Conservation (phyloP, 2,329 filamentous ascomycete species). For the Lecanicillium sp. region DNA sequence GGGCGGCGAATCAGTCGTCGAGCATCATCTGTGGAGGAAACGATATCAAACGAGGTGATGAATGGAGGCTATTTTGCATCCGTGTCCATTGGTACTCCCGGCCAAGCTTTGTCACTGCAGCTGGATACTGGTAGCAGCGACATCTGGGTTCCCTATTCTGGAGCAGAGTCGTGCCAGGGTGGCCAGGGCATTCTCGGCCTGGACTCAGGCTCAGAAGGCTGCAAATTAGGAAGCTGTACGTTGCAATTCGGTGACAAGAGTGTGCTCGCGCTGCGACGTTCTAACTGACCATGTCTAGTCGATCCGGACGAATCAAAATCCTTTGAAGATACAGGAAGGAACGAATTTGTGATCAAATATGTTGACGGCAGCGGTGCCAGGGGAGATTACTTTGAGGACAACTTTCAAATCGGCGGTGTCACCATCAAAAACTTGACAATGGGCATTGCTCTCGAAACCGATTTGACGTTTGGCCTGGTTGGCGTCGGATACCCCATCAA, state of each 20-base stretch:
- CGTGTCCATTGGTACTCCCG: constrained; percentile 49
- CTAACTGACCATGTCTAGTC: constrained; percentile 31
- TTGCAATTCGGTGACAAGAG: constrained; percentile 1
- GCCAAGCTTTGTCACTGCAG: constrained; percentile 48
- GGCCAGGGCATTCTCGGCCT: constrained; percentile 6
- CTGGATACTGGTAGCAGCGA: constrained; percentile 61
- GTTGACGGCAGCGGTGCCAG: constrained; percentile 50
- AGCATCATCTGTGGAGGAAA: constrained; percentile 30
- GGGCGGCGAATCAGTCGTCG: constrained; percentile 26
- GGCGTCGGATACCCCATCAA: constrained; percentile 53
- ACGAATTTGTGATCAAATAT: constrained; percentile 51
- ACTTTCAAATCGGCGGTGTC: constrained; percentile 45
- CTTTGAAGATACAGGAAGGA: constrained; percentile 32
- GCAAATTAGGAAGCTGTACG: constrained; percentile 40
- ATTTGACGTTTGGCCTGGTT: constrained; percentile 49
- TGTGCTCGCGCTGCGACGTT: not conserved
- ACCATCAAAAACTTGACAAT: constrained; percentile 48
- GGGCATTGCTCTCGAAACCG: constrained; percentile 47
- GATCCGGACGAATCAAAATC: constrained; percentile 36
- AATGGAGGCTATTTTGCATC: constrained; percentile 48
- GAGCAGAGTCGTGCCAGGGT: constrained; percentile 30
- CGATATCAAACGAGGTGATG: constrained; percentile 35
- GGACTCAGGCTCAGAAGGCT: constrained; percentile 22
- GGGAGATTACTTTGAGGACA: constrained; percentile 53
- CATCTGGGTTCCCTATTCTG: constrained; percentile 47